Conservation (phyloP, 805 yeast genomes). For the Monosporozyma siamensis region DNA sequence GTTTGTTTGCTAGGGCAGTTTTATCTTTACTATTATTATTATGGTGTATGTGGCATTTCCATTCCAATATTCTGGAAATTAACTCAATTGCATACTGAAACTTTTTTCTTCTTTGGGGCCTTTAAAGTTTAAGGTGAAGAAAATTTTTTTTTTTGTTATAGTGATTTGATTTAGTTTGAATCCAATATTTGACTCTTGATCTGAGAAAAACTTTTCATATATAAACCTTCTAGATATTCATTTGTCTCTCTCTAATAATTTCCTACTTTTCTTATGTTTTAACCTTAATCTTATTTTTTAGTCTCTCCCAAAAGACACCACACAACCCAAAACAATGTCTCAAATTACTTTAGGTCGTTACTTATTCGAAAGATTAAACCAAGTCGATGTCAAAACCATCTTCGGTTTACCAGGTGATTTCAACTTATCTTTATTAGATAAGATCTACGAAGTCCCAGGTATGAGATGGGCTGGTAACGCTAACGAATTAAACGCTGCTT, state of each 20-base stretch:
- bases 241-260: neutral
- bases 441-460: slow-evolving; percentile 64
- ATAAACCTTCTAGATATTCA: too few species aligned
- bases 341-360: slow-evolving; percentile 64
- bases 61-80: too few species aligned
- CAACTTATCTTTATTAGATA: slow-evolving; percentile 62
- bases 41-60: too few species aligned
- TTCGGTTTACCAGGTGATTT: slow-evolving; percentile 81
- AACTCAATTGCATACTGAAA: too few species aligned
- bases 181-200: too few species aligned
- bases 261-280: neutral
- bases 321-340: slow-evolving; percentile 22
- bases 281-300: neutral
- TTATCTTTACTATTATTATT: too few species aligned
- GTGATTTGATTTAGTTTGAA: too few species aligned
- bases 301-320: neutral
- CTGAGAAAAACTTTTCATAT: too few species aligned
- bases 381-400: slow-evolving; percentile 59
- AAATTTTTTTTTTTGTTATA: too few species aligned
- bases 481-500: slow-evolving; percentile 79
- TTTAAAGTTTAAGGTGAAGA: too few species aligned
- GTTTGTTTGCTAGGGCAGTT: too few species aligned
- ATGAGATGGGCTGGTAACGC: slow-evolving; percentile 87
- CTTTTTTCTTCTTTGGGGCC: too few species aligned
- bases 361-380: slow-evolving; percentile 68